Evolutionary conservation across 2,329 filamentous ascomycete species (phyloP).

Genomic region (Alternaria solani): DNA sequence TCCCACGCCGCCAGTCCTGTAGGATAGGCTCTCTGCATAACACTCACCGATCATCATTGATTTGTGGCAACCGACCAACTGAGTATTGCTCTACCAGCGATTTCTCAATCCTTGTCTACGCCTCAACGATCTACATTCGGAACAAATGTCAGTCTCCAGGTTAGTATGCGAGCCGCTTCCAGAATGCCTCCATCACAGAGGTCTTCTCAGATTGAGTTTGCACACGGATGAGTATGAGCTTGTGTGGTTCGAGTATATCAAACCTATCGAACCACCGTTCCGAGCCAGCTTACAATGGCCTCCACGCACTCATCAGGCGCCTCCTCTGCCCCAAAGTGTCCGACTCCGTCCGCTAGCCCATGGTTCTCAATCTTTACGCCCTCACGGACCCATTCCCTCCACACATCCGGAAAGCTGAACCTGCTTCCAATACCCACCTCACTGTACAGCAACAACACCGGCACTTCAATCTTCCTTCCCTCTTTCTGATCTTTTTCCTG

Average conservation of each 20-base stretch:
- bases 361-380: constrained; percentile 60
- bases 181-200: background rate
- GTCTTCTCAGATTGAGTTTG: background rate
- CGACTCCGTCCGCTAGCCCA: constrained; percentile 57
- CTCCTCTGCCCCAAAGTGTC: constrained; percentile 66
- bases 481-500: constrained; percentile 56
- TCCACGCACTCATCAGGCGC: constrained; percentile 56
- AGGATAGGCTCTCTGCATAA: background rate
- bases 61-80: background rate
- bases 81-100: background rate
- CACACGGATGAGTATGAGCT: background rate
- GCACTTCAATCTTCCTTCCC: constrained; percentile 56
- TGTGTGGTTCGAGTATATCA: background rate
- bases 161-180: background rate
- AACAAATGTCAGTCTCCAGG: background rate
- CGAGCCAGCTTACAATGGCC: background rate
- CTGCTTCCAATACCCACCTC: constrained; percentile 58
- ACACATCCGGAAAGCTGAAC: constrained; percentile 61
- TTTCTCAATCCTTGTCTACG: background rate
- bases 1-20: background rate
- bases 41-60: background rate
- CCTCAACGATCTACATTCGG: background rate
- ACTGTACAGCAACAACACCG: constrained; percentile 62
- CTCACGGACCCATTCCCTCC: constrained; percentile 57
- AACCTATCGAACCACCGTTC: background rate